These are phyloP conservation scores for Fusarium musae DNA, from an alignment of 2,329 filamentous ascomycete genomes.

Conservation along the genomic window DNA sequence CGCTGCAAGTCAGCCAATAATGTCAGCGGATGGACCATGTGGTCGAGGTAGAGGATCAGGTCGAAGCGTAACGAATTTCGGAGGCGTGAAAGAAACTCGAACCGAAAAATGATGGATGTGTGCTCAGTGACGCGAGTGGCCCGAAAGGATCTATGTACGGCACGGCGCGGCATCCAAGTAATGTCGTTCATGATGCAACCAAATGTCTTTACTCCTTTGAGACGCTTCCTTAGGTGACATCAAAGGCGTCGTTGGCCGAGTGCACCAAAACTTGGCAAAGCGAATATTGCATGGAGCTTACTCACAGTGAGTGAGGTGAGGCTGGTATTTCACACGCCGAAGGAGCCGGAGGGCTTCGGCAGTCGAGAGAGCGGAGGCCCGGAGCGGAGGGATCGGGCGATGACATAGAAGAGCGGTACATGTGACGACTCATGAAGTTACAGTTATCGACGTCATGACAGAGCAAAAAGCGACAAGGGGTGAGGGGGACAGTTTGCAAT, in stretches of 20 bases:
- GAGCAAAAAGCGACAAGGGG: constrained; percentile 8
- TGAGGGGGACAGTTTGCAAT: constrained; percentile 7
- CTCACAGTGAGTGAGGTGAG: not conserved
- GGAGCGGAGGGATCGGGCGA: constrained; percentile 27
- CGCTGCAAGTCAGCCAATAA: constrained; percentile 33
- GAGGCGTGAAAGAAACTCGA: not conserved
- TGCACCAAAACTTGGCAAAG: not conserved
- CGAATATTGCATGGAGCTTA: not conserved
- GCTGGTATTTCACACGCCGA: constrained; percentile 1
- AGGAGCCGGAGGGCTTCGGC: constrained; percentile 12
- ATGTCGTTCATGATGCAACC: constrained; percentile 15
- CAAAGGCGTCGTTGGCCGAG: not conserved
- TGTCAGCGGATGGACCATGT: constrained; percentile 37
- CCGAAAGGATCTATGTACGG: constrained; percentile 8
- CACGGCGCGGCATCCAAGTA: not conserved
- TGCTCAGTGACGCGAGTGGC: constrained; percentile 19
- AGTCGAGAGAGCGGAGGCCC: constrained; percentile 29
- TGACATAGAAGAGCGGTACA: constrained; percentile 17
- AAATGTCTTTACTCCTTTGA: not conserved
- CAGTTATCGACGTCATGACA: constrained; percentile 27
- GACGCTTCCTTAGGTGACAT: not conserved
- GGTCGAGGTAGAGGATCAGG: constrained; percentile 39
- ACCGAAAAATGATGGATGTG: constrained; percentile 15
- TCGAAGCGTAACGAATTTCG: constrained; percentile 6
- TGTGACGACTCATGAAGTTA: constrained; percentile 7